phyloP scores from a whole-genome alignment of 2,329 filamentous ascomycete species.

The Aspergillus jensenii region DNA sequence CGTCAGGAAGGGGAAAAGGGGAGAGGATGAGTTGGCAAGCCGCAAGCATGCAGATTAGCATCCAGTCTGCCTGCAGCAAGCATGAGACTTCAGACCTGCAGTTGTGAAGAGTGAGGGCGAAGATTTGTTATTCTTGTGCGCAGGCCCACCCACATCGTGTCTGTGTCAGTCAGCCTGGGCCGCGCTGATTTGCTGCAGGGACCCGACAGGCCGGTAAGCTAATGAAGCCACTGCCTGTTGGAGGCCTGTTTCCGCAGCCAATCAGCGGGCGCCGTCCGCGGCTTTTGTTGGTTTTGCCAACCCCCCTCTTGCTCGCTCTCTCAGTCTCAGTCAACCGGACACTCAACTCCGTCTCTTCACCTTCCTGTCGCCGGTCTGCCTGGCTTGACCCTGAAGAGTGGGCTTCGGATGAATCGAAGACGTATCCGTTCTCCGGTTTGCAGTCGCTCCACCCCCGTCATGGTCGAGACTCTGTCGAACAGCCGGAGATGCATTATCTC shows the following conservation, averaged over 20 bases:
- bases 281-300: constrained; percentile 21
- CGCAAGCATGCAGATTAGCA: constrained; percentile 26
- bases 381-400: too few species aligned
- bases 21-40: constrained; percentile 29
- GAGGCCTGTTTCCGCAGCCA: constrained; percentile 20
- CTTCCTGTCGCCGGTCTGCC: too few species aligned
- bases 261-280: constrained; percentile 9
- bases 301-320: background rate
- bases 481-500: background rate
- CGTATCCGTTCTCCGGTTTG: too few species aligned
- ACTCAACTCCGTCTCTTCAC: background rate
- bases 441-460: background rate
- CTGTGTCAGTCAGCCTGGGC: constrained; percentile 19
- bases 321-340: background rate
- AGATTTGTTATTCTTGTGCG: constrained; percentile 1
- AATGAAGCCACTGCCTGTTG: constrained; percentile 21
- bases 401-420: too few species aligned
- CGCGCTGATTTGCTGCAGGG: constrained; percentile 19
- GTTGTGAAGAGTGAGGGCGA: constrained; percentile 4
- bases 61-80: constrained; percentile 11
- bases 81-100: background rate
- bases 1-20: constrained; percentile 3
- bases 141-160: constrained; percentile 23
- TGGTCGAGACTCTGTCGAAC: background rate
- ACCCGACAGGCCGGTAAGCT: constrained; percentile 24